Percentiles rank a stretch among this genome's conserved stretches.
Evolutionary conservation across 345 rosid genomes (phyloP).

Genomic region (Litchi chinensis): DNA sequence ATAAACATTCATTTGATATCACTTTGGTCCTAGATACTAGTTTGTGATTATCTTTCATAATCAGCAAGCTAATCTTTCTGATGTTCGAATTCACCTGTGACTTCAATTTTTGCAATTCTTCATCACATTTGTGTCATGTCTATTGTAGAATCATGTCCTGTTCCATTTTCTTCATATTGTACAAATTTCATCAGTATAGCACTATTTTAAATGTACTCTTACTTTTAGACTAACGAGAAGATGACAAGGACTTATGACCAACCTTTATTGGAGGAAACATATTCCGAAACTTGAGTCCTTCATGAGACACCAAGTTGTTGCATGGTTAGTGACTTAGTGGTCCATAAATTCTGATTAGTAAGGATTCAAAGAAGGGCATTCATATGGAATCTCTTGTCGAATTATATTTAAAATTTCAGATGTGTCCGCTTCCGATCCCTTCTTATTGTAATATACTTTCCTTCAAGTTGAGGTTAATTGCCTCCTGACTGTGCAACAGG

Average conservation of each 20-base stretch:
- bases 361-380: neutral
- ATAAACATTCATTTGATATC: neutral
- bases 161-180: neutral
- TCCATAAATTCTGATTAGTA: neutral
- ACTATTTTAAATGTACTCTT: neutral
- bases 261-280: neutral
- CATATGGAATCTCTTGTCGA: neutral
- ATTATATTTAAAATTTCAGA: neutral
- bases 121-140: too few relatives aligned
- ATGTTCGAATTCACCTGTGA: neutral
- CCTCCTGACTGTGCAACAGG: conserved; percentile 48
- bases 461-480: conserved; percentile 23
- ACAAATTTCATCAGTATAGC: neutral
- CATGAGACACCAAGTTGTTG: neutral
- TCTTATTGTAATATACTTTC: neutral
- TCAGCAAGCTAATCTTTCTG: neutral
- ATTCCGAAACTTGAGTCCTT: neutral
- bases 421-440: neutral
- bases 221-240: neutral
- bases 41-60: neutral
- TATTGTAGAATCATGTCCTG: neutral
- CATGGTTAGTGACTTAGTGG: neutral
- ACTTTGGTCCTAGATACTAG: neutral
- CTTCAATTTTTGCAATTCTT: neutral
- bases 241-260: neutral